phyloP scores from a whole-genome alignment of 2,329 filamentous ascomycete species.

The Pseudogymnoascus sp. region DNA sequence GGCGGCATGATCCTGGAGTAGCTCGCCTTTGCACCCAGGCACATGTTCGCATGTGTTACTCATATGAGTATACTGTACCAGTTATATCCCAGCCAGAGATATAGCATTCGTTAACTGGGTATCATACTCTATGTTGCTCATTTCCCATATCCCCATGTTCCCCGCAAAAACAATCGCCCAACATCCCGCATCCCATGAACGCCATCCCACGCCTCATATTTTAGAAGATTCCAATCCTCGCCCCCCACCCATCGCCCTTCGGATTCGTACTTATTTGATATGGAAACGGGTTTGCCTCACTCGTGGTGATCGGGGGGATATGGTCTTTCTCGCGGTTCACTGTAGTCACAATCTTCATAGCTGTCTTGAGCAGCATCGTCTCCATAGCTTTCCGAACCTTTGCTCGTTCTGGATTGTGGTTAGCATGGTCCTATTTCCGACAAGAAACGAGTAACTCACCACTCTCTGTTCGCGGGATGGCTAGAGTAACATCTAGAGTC shows the following conservation, averaged over 20 bases:
- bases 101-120: constrained; percentile 8
- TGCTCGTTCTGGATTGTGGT: constrained; percentile 56
- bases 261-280: constrained; percentile 89
- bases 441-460: constrained; percentile 46
- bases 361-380: constrained; percentile 76
- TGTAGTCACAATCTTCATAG: constrained; percentile 81
- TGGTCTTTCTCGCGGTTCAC: constrained; percentile 89
- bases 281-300: constrained; percentile 86
- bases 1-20: not conserved
- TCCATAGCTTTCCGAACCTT: constrained; percentile 90
- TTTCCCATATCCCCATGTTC: constrained; percentile 1
- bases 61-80: not conserved
- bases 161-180: constrained; percentile 1
- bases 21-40: not conserved
- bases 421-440: not conserved
- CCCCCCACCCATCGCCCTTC: constrained; percentile 70
- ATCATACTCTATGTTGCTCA: constrained; percentile 4
- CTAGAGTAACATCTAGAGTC: constrained; percentile 89
- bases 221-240: constrained; percentile 59
- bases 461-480: constrained; percentile 79
- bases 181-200: not conserved
- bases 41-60: constrained; percentile 1
- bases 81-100: constrained; percentile 6
- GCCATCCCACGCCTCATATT: constrained; percentile 6
- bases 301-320: constrained; percentile 92